Conservation (phyloP, 164 flowering plant genomes). For the Vitis cinerea region DNA sequence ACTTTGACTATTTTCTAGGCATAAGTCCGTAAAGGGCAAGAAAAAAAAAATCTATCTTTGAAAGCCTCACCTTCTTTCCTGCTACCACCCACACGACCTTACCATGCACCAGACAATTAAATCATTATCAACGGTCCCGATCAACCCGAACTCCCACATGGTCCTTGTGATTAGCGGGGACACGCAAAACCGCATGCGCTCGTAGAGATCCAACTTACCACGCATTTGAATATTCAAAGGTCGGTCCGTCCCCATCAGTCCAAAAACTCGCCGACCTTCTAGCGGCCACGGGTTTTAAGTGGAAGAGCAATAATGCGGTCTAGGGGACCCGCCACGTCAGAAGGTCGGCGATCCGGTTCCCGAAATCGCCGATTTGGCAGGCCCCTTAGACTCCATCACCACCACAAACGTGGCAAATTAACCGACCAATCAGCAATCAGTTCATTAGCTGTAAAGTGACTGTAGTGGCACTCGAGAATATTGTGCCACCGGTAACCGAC, state of each 20-base stretch:
- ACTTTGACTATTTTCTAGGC: no score
- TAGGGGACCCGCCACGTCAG: conserved; percentile 11
- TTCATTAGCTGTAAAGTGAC: conserved; percentile 13
- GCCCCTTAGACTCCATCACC: neutral
- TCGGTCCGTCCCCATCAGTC: conserved; percentile 7
- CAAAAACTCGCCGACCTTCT: conserved; percentile 12
- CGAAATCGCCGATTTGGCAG: neutral
- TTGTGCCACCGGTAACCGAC: conserved; percentile 14
- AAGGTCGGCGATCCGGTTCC: conserved; percentile 13
- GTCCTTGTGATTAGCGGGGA: no score
- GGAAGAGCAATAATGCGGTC: neutral
- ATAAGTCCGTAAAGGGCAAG: no score
- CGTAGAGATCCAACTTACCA: neutral
- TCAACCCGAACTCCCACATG: neutral
- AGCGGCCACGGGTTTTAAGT: conserved; percentile 3
- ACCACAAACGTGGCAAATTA: conserved; percentile 16
- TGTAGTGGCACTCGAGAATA: neutral
- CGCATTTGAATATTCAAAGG: conserved; percentile 19
- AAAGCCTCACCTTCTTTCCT: neutral
- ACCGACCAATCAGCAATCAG: neutral
- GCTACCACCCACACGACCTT: neutral
- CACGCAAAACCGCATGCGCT: no score
- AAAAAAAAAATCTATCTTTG: neutral
- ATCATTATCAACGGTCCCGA: neutral
- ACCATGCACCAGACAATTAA: neutral